Evolutionary conservation across 139 green algal species (phyloP).

Genomic region (Pleodorina starrii): DNA sequence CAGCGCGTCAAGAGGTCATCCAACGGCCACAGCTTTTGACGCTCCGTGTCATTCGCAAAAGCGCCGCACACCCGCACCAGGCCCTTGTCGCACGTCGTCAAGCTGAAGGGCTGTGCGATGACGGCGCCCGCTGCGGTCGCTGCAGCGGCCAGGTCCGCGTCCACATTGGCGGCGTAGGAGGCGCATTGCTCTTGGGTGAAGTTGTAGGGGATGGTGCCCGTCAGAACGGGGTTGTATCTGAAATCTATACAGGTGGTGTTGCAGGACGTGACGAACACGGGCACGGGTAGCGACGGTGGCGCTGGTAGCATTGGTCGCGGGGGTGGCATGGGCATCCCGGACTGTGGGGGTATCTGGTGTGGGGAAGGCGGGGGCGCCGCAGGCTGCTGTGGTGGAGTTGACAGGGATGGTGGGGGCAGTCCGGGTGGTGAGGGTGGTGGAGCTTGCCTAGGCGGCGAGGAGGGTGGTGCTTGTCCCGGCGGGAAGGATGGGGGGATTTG

Average conservation of each 20-base stretch:
- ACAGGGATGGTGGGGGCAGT: too few relatives aligned
- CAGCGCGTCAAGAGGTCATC: too few relatives aligned
- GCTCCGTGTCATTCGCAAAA: neutral
- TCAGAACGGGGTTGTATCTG: neutral
- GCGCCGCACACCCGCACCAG: neutral
- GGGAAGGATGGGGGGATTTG: too few relatives aligned
- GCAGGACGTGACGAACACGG: neutral
- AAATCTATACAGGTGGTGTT: neutral
- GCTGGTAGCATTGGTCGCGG: neutral
- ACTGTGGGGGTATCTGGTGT: too few relatives aligned
- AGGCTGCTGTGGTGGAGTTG: too few relatives aligned
- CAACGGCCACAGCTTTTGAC: too few relatives aligned
- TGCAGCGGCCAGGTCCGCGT: neutral
- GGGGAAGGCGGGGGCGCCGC: too few relatives aligned
- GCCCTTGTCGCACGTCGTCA: neutral
- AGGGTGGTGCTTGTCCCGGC: too few relatives aligned
- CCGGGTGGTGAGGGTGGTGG: too few relatives aligned
- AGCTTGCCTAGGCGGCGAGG: too few relatives aligned
- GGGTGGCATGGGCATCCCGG: too few relatives aligned
- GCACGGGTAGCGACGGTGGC: neutral
- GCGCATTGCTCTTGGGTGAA: neutral
- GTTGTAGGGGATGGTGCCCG: neutral
- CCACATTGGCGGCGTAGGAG: neutral
- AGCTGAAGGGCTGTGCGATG: neutral
- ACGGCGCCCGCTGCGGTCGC: neutral